Conservation (phyloP, 208 protist genomes). For the Willaertia magna region DNA sequence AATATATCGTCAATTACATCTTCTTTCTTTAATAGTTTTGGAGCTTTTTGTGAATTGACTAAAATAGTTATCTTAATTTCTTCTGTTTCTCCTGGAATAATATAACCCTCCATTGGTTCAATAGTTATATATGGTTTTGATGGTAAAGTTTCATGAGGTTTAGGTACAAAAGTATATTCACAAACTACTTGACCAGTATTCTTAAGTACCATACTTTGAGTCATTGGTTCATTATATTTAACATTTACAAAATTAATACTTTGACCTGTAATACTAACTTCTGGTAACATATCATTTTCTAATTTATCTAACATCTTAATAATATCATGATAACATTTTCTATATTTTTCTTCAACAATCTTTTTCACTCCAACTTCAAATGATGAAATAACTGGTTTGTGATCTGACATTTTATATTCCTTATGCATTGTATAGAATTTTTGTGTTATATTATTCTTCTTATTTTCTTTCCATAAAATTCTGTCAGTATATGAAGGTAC, state of each 20-base stretch:
- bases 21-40: neutral
- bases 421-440: neutral
- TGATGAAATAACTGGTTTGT: neutral
- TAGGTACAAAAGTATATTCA: conserved; percentile 7
- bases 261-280: neutral
- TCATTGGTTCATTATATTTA: neutral
- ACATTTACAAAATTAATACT: neutral
- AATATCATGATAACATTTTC: neutral
- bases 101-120: neutral
- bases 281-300: conserved; percentile 4
- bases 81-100: neutral
- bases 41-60: neutral
- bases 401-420: neutral
- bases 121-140: neutral
- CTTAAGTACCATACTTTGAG: neutral
- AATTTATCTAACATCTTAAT: conserved; percentile 9
- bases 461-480: conserved; percentile 45
- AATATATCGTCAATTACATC: conserved; percentile 9
- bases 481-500: conserved; percentile 71
- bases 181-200: conserved; percentile 13
- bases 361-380: neutral
- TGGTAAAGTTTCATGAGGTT: neutral
- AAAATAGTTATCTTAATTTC: conserved; percentile 5
- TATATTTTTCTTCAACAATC: conserved; percentile 1
- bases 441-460: neutral